Conservation (phyloP, 352 stramenopile genomes). For the Thalassiosira livingstoniorum region DNA sequence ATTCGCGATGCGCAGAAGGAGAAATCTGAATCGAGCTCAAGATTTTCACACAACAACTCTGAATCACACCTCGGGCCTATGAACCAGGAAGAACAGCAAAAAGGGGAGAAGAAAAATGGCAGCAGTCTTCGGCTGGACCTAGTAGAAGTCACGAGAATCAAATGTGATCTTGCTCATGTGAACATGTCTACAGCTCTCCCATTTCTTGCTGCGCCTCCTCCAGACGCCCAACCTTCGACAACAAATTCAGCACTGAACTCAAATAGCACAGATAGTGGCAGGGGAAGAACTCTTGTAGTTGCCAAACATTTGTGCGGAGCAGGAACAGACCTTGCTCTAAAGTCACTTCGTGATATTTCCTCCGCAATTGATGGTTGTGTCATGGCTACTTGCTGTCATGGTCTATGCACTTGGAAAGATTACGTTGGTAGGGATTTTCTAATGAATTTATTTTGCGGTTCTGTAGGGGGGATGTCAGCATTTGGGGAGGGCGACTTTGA, state of each 20-base stretch:
- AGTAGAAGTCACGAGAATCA: conserved; percentile 67
- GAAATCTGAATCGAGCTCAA: background rate
- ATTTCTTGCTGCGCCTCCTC: conserved; percentile 3
- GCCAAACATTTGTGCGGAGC: conserved; percentile 80
- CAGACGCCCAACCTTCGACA: background rate
- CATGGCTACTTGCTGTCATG: conserved; percentile 84
- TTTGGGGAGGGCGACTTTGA: conserved; percentile 80
- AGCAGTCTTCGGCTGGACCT: conserved; percentile 49
- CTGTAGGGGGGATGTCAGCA: conserved; percentile 28
- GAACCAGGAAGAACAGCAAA: too few relatives aligned
- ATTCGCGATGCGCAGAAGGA: background rate
- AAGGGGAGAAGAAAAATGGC: conserved; percentile 43
- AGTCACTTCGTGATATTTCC: conserved; percentile 64
- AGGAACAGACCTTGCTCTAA: conserved; percentile 80
- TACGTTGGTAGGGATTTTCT: conserved; percentile 79
- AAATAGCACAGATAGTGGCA: background rate
- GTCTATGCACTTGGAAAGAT: conserved; percentile 76
- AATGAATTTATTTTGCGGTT: conserved; percentile 40
- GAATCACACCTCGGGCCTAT: background rate
- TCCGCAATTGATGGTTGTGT: conserved; percentile 70
- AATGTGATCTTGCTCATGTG: conserved; percentile 80
- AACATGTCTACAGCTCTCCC: conserved; percentile 59
- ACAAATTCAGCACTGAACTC: background rate
- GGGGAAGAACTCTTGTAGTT: conserved; percentile 66
- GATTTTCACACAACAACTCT: background rate